Base-by-base conservation (phyloP, 2,329 filamentous ascomycete genomes). In the Diaporthe caulivora region DNA sequence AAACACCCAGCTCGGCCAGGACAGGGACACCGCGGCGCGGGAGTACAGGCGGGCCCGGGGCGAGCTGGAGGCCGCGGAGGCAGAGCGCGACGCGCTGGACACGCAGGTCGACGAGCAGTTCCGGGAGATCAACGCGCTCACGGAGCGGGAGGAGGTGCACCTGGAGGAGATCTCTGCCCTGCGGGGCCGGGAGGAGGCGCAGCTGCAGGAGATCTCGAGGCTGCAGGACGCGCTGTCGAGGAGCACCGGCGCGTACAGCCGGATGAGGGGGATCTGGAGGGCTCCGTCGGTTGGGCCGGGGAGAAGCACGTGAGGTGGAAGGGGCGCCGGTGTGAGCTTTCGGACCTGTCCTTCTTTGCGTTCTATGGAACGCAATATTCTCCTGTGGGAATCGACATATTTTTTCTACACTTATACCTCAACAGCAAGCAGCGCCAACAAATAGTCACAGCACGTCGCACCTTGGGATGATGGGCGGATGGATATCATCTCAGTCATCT, bases 101-200 rank as follows among this genome's bases (percentile, higher is more conserved):
- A 34, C 24, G 18, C 62, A 67, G 47, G 62, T 67, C 2, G 47
- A 40, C n/a, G 62, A 40, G 62, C 62, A 40, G 31, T 44, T 26
- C n/a, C 0, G 2, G 13, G 62, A 67, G 62, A 67, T 67, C 31
- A 53, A 53, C 47, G 0, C 9, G 47, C 47, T 67, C 13, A 9
- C 42, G 26, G 40, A 34, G 3, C 42, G 60, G 42, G 42, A 49
- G 21, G 42, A 21, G 2, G 17, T 3, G 11, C 21, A 49, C 18
- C 18, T 65, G 11, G 60, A 65, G 60, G 37, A 0, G 29, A 65
- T 37, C 0, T 15, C 29, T 17, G 9, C 26, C n/a, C n/a, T n/a
- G n/a, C n/a, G 37, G 37, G 7, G 7, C 7, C 47, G 62, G 29
- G 47, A 51, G 15, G 47, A 17, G 1, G 18, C 3, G 15, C n/a